A percentile compares a stretch with the other conserved stretches of the same genome.
Conservation (phyloP, 257 asterid species). For the Capsicum pubescens region DNA sequence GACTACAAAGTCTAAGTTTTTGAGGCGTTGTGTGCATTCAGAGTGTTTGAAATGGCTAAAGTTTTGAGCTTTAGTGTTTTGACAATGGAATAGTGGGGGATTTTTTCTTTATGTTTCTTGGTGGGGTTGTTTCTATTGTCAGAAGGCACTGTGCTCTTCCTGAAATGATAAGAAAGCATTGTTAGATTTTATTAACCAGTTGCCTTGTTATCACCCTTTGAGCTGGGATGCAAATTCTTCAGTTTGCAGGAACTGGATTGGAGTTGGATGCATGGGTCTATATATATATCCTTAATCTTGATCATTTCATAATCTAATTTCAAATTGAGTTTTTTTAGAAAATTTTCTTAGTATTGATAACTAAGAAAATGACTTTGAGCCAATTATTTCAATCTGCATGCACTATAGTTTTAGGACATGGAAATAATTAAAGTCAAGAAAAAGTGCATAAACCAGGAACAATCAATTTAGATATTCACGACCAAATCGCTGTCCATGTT, state of each 20-base stretch:
- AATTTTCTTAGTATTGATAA: too few relatives aligned
- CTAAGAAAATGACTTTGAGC: too few relatives aligned
- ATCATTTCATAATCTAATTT: too few relatives aligned
- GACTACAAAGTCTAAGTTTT: neutral
- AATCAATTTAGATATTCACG: too few relatives aligned
- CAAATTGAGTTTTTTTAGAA: too few relatives aligned
- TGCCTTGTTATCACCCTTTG: conserved; percentile 58
- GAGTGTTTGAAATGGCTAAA: conserved; percentile 20
- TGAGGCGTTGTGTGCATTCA: neutral
- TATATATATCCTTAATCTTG: too few relatives aligned
- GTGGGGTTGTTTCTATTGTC: conserved; percentile 44
- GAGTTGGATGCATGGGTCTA: conserved; percentile 68
- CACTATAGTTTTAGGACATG: too few relatives aligned
- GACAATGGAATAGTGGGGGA: conserved; percentile 54
- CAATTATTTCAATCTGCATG: too few relatives aligned
- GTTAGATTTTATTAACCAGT: conserved; percentile 59
- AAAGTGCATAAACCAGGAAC: too few relatives aligned
- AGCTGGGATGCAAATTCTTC: conserved; percentile 60
- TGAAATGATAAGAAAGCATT: conserved; percentile 73
- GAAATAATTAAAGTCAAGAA: too few relatives aligned
- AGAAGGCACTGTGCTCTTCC: conserved; percentile 40
- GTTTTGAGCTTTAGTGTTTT: conserved; percentile 24
- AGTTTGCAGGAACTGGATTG: conserved; percentile 78
- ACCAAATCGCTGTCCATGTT: too few relatives aligned
- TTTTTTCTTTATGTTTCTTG: conserved; percentile 42